Conservation (phyloP, 208 protist species). For the Baffinella frigidus region DNA sequence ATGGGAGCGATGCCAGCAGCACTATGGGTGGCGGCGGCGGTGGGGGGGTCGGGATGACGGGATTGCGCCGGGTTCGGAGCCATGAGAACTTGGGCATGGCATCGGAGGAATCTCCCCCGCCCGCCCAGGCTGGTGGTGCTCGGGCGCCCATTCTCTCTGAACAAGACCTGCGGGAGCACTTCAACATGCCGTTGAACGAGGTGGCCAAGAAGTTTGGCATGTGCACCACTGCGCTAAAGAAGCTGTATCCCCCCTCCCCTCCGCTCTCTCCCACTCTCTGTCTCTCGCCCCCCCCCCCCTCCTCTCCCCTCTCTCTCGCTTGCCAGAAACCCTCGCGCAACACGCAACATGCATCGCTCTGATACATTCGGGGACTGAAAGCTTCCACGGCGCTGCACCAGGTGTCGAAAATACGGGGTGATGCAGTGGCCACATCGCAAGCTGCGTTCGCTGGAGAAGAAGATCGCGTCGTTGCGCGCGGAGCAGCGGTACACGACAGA, state of each 20-base stretch:
- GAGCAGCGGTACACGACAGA: constrained; percentile 58
- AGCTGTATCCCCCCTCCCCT: too few species aligned
- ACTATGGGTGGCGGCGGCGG: not conserved
- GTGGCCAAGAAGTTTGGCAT: constrained; percentile 58
- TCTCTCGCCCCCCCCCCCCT: too few species aligned
- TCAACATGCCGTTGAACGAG: constrained; percentile 61
- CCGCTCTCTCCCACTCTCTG: too few species aligned
- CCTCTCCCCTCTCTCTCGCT: too few species aligned
- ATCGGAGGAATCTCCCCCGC: not conserved
- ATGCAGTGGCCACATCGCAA: constrained; percentile 54
- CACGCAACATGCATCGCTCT: too few species aligned
- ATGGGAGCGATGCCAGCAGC: too few species aligned
- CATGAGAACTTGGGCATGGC: not conserved
- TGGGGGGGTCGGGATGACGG: not conserved
- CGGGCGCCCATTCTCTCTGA: constrained; percentile 46
- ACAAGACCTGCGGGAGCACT: constrained; percentile 51
- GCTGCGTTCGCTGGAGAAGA: constrained; percentile 34
- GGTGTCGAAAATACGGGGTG: not conserved
- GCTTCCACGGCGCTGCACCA: too few species aligned
- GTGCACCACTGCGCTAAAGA: constrained; percentile 60
- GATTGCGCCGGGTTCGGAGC: not conserved
- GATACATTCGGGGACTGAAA: too few species aligned
- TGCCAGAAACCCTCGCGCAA: too few species aligned
- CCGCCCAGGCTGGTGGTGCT: not conserved
- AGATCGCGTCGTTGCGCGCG: constrained; percentile 32